Evolutionary conservation across 1,139 yeast genomes (phyloP).

Genomic region (Blastobotrys illinoisensis): DNA sequence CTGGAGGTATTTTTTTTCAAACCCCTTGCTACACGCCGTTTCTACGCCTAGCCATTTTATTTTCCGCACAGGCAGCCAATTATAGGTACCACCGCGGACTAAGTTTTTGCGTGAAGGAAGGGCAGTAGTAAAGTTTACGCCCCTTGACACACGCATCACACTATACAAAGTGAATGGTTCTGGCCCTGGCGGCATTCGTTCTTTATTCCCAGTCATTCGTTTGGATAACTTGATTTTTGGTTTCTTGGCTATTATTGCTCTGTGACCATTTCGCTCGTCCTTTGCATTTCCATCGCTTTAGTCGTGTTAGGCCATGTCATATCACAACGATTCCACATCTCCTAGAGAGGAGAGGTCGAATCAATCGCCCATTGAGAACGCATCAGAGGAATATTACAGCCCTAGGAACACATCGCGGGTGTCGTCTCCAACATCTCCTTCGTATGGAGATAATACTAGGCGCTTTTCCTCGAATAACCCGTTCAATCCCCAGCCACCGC

Average conservation of each 20-base stretch:
- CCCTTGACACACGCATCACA: neutral
- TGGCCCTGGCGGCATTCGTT: neutral
- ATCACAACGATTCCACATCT: neutral
- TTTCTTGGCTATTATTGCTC: neutral
- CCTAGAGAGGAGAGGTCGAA: neutral
- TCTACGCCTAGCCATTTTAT: neutral
- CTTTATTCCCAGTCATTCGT: neutral
- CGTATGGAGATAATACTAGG: neutral
- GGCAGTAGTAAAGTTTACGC: neutral
- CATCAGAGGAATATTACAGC: neutral
- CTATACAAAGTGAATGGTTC: neutral
- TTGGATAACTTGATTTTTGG: neutral
- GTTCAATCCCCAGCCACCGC: conserved; percentile 6
- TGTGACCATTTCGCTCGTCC: neutral
- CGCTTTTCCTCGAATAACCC: conserved; percentile 11
- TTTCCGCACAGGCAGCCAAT: neutral
- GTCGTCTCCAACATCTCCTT: neutral
- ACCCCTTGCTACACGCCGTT: neutral
- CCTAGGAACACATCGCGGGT: neutral
- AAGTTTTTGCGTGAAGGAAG: neutral
- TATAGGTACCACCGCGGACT: neutral
- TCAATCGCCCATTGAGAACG: neutral
- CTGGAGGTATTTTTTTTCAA: neutral
- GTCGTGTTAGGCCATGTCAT: neutral
- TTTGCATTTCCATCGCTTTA: neutral